Evolutionary conservation across 768 basidiomycete genomes (phyloP), one percentile per base, ranked within the genome.

Genomic region (Punctularia strigosozonata): DNA sequence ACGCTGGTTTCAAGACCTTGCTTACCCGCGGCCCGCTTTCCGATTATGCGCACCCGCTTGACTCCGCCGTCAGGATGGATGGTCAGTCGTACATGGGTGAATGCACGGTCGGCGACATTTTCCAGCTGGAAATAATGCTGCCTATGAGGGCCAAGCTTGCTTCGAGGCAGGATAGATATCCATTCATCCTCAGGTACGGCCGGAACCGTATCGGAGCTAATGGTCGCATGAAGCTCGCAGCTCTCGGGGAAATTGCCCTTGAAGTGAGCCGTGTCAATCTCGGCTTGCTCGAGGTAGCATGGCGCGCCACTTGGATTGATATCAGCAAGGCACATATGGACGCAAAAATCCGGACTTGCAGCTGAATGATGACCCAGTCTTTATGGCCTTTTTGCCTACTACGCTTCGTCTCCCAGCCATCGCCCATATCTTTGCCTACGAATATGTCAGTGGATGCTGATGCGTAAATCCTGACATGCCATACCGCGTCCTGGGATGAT

Each of bases 371-470:
- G 4, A 74, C 86, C 86, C 89, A 97, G 50, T 98, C 92, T 34
- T 77, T 85, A 59, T 91, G 90, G 26, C 71, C 88, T 39, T 71
- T 70, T 31, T 62, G 66, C 38, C 87, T 69, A 51, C 84, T 92
- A 44, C 95, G 70, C 55, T 84, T 89, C 3, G 94, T 98, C 61
- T 99, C 95, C 95, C 95, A 99, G 4, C 95, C 95, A 53, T 95
- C 92, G 4, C 91, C 79, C 90, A 99, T 99, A 50, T 94, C 82
- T 53, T 78, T 80, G 20, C 87, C 71, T 73, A 37, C n/a, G 30
- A 19, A 47, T 23, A 37, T 12, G 25, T 15, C 19, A 18, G 6
- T 38, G 30, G 25, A 21, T 45, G 20, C 20, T 15, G 38, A 25
- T 41, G 36, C 25, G 41, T 41, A 21, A 26, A 15, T 10, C 23